Conservation (phyloP, 257 asterid species). For the Gardenia jasminoides region DNA sequence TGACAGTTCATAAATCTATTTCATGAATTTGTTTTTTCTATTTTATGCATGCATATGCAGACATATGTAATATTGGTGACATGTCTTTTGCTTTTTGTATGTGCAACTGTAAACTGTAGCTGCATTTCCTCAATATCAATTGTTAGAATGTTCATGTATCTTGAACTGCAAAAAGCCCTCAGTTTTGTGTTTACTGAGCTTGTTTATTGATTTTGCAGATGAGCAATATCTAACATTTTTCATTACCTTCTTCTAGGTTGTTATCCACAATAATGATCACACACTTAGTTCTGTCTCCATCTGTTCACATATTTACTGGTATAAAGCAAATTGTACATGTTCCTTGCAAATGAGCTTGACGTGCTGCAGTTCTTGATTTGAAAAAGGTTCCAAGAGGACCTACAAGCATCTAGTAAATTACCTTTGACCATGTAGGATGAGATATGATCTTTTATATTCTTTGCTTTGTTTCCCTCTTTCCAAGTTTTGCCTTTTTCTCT, state of each 20-base stretch:
- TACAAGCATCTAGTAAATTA: neutral
- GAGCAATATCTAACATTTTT: neutral
- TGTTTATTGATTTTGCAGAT: neutral
- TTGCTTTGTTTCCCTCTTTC: neutral
- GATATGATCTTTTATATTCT: neutral
- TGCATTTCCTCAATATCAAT: neutral
- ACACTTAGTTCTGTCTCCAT: neutral
- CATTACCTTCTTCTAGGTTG: neutral
- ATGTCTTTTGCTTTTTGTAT: neutral
- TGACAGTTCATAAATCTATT: neutral
- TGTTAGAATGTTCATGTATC: neutral
- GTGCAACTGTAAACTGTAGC: neutral
- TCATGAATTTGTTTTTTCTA: neutral
- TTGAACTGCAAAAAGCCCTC: neutral
- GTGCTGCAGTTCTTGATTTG: no score
- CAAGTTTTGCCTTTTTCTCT: neutral
- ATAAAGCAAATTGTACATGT: neutral
- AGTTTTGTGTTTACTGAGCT: neutral
- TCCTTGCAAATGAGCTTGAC: no score
- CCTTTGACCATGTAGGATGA: neutral
- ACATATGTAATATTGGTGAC: neutral
- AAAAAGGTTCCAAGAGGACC: neutral
- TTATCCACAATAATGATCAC: neutral
- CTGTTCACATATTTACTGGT: no score
- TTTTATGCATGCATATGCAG: neutral